Evolutionary conservation across 768 basidiomycete genomes (phyloP).

Genomic region (Mycena crocata): DNA sequence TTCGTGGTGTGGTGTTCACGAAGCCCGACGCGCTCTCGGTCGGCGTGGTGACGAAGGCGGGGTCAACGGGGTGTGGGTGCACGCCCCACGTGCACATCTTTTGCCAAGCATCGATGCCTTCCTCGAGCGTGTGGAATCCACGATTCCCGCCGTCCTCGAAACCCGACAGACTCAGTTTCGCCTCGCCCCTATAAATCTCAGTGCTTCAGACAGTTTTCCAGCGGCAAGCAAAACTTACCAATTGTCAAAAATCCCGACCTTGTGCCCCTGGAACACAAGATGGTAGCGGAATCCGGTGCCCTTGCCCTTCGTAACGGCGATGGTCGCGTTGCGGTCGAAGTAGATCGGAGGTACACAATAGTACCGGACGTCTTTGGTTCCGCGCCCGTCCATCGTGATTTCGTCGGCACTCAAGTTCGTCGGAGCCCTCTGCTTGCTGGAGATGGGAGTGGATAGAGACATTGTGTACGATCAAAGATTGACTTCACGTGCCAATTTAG

Average conservation of each 20-base stretch:
- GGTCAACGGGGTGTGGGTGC: constrained; percentile 18
- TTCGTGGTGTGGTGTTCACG: not conserved
- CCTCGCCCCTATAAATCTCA: not conserved
- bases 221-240: too few species aligned
- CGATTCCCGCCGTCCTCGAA: not conserved
- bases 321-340: not conserved
- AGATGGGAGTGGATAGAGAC: not conserved
- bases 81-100: not conserved
- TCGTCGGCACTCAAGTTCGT: not conserved
- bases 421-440: too few species aligned
- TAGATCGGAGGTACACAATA: not conserved
- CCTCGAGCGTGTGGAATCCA: not conserved
- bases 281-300: not conserved
- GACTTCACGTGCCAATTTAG: not conserved
- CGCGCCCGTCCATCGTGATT: not conserved
- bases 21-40: not conserved
- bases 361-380: not conserved
- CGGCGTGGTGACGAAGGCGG: not conserved
- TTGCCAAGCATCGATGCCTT: constrained; percentile 9
- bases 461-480: too few species aligned
- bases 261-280: constrained; percentile 5
- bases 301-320: too few species aligned
- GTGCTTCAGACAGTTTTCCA: not conserved
- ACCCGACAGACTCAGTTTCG: not conserved
- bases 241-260: not conserved